Evolutionary conservation across 2,329 filamentous ascomycete genomes (phyloP).

Genomic region (Neonectria faginata): DNA sequence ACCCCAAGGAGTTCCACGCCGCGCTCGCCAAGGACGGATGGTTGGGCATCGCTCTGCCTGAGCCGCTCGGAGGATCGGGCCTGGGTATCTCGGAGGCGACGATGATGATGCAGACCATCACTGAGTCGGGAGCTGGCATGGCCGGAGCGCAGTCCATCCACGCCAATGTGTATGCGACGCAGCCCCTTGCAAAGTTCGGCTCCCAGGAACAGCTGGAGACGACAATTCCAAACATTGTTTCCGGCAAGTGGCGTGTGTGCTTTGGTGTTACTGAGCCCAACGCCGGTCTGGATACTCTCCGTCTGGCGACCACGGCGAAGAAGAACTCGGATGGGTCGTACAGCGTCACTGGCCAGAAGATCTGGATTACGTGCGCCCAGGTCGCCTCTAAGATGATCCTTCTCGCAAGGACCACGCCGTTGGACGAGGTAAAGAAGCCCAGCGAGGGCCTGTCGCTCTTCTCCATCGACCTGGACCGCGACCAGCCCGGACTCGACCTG

Average conservation of each 20-base stretch:
- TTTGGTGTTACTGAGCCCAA: conserved; percentile 86
- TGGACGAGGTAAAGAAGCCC: conserved; percentile 74
- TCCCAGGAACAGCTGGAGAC: conserved; percentile 70
- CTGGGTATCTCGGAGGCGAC: conserved; percentile 84
- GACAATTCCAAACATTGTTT: conserved; percentile 78
- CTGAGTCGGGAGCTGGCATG: conserved; percentile 83
- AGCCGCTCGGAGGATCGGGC: conserved; percentile 78
- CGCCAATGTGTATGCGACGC: conserved; percentile 79
- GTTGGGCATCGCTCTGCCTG: conserved; percentile 84
- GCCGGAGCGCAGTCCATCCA: conserved; percentile 74
- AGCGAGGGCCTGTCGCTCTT: conserved; percentile 84
- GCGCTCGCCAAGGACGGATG: conserved; percentile 81
- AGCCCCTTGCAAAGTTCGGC: conserved; percentile 79
- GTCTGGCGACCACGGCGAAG: conserved; percentile 73
- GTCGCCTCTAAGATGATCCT: conserved; percentile 87
- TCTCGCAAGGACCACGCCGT: conserved; percentile 78
- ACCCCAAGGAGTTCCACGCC: conserved; percentile 81
- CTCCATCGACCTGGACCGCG: conserved; percentile 79
- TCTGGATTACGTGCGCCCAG: conserved; percentile 90
- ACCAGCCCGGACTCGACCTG: conserved; percentile 70
- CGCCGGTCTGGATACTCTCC: conserved; percentile 81
- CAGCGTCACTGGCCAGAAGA: conserved; percentile 81
- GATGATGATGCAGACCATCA: conserved; percentile 88
- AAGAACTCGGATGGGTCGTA: conserved; percentile 69
- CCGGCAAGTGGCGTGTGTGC: conserved; percentile 77